Evolutionary conservation across 2,329 filamentous ascomycete genomes (phyloP), one percentile per base, ranked within the genome.

Genomic region (Trichoderma brevicompactum): DNA sequence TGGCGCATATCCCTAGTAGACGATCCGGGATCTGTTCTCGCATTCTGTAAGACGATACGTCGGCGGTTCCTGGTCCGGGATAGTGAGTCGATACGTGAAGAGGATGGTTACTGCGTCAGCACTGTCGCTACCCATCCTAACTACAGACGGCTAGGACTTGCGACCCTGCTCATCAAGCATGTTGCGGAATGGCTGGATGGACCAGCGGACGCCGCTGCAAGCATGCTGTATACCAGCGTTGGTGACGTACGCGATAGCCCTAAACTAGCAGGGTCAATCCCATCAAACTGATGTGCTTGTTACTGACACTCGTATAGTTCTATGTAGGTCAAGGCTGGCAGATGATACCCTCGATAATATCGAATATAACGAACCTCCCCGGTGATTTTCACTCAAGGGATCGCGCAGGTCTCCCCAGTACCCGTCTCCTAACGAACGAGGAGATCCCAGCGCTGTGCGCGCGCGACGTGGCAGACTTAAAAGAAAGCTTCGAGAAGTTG

Each of bases 161-260:
- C 54, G 28, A 46, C 54, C 4, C 28, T 58, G 10, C 54, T 58
- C 23, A 58, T 58, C 9, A 34, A 58, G 23, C 54, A 58, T 6
- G 23, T 58, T 58, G 54, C 54, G 2, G 32, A 46, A 58, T 58
- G 54, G 54, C 28, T 58, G 41, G 54, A 58, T 58, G 54, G 54
- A 8, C 41, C 54, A 7, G 54, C n/a, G 19, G 28, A 58, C 8
- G 54, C 54, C n/a, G 41, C 41, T 3, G 41, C 54, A 10, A 58
- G 54, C 54, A 58, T 58, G 54, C 10, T 58, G 28, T 58, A 58
- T 13, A 58, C 54, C n/a, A 58, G 54, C 5, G 54, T 58, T 17
- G 54, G 54, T 13, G 54, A 58, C n/a, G 54, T 58, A 58, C 5
- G 41, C 34, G 40, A 56, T 6, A 34, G n/a, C 2, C 2, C 6